phyloP scores from a whole-genome alignment of 768 basidiomycete genomes.

The Russula sp. region DNA sequence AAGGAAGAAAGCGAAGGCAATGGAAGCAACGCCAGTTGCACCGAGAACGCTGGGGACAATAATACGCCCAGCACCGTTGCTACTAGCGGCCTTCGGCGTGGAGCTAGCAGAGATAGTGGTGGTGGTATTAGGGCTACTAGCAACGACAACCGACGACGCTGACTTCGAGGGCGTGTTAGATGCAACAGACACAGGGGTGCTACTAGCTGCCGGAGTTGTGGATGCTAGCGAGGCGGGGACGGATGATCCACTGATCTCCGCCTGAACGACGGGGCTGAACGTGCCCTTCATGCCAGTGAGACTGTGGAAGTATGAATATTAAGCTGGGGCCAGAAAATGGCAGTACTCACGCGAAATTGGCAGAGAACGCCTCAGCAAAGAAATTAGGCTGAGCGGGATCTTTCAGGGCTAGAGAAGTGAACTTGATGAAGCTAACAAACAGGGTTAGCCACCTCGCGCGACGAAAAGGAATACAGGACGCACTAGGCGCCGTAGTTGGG shows the following conservation, averaged over 20 bases:
- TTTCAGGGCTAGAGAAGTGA: constrained; percentile 53
- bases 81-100: background rate
- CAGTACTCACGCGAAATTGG: constrained; percentile 61
- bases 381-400: constrained; percentile 48
- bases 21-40: constrained; percentile 21
- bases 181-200: constrained; percentile 24
- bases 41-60: constrained; percentile 22
- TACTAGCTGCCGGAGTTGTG: constrained; percentile 23
- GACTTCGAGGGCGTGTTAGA: constrained; percentile 12
- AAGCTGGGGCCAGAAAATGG: background rate
- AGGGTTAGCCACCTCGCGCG: background rate
- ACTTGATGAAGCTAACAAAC: constrained; percentile 62
- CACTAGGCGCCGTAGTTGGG: constrained; percentile 54
- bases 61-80: constrained; percentile 22
- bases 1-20: constrained; percentile 19
- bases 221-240: constrained; percentile 25
- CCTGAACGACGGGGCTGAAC: constrained; percentile 51
- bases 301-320: constrained; percentile 33
- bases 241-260: constrained; percentile 56
- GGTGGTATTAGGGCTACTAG: constrained; percentile 2
- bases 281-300: constrained; percentile 64
- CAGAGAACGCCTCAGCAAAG: constrained; percentile 67
- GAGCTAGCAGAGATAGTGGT: background rate
- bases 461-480: constrained; percentile 18
- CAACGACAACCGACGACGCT: constrained; percentile 9